A percentile compares a stretch with the other conserved stretches of the same genome.
These are phyloP conservation scores for Nannizziopsis arthrosporioides DNA, from an alignment of 2,329 filamentous ascomycete species.

Conservation along the genomic window DNA sequence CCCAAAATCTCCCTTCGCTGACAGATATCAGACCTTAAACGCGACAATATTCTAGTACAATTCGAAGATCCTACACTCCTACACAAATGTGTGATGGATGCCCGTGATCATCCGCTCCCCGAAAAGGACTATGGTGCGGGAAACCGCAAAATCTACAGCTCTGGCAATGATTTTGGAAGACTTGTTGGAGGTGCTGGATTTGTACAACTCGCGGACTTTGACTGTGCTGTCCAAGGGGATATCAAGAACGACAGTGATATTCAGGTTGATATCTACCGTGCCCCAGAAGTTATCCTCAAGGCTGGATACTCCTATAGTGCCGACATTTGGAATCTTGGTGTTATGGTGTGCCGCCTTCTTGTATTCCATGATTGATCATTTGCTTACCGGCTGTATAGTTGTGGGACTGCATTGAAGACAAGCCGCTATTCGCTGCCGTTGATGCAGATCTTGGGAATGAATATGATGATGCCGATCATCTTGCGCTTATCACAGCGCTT, in stretches of 20 bases:
- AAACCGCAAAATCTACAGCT: too few relatives aligned
- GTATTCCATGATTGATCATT: background rate
- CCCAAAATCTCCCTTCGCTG: conserved; percentile 5
- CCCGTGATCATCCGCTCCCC: too few relatives aligned
- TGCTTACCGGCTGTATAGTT: conserved; percentile 12
- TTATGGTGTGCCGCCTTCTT: conserved; percentile 14
- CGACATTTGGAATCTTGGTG: conserved; percentile 25
- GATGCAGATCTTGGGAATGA: too few relatives aligned
- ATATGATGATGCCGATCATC: conserved; percentile 19
- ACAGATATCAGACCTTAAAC: conserved; percentile 3
- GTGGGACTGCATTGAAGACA: conserved; percentile 14
- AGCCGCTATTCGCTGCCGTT: conserved; percentile 15
- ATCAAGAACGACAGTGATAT: conserved; percentile 28
- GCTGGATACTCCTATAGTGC: conserved; percentile 20
- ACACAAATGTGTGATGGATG: too few relatives aligned
- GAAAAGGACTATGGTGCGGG: too few relatives aligned
- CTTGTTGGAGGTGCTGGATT: conserved; percentile 17
- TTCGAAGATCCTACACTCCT: too few relatives aligned
- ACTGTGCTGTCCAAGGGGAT: conserved; percentile 29
- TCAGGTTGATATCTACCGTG: conserved; percentile 27
- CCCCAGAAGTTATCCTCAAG: conserved; percentile 23
- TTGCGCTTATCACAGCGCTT: conserved; percentile 21
- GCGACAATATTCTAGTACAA: too few relatives aligned
- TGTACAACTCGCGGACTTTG: conserved; percentile 32
- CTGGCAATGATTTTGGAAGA: too few relatives aligned